Percentiles rank a stretch among this genome's conserved stretches.
Evolutionary conservation across 257 asterid genomes (phyloP).

Genomic region (Fraxinus cuspidata): DNA sequence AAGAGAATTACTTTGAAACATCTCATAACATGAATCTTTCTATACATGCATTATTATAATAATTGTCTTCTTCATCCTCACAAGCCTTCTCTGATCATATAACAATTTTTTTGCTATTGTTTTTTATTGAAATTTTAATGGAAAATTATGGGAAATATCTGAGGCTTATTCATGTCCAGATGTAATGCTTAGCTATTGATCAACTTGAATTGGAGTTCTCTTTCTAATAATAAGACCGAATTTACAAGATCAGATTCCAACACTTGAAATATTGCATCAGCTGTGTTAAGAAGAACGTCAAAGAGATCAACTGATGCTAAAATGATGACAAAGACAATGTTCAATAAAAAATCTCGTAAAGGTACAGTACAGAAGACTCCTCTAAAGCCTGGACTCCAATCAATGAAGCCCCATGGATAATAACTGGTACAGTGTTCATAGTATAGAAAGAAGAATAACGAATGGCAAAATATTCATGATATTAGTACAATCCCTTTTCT

Average conservation of each 20-base stretch:
- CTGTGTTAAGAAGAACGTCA: background rate
- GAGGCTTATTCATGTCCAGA: background rate
- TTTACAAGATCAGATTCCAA: background rate
- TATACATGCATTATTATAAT: background rate
- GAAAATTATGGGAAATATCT: background rate
- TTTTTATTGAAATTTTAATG: background rate
- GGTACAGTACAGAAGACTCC: background rate
- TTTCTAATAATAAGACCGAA: background rate
- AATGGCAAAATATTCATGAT: background rate
- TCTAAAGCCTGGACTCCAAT: background rate
- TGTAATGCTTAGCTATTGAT: background rate
- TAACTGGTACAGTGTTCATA: conserved; percentile 4
- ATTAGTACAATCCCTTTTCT: background rate
- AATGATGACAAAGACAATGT: background rate
- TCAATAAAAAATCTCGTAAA: background rate
- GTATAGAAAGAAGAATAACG: background rate
- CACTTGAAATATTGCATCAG: background rate
- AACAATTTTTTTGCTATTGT: background rate
- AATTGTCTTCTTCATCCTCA: background rate
- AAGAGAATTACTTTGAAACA: too few species aligned
- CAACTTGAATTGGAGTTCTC: background rate
- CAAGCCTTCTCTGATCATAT: background rate
- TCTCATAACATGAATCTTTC: background rate
- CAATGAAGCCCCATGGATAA: conserved; percentile 1
- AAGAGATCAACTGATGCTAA: background rate